These are phyloP conservation scores for Crithidia sp. DNA, from an alignment of 208 protist species.

Conservation along the genomic window DNA sequence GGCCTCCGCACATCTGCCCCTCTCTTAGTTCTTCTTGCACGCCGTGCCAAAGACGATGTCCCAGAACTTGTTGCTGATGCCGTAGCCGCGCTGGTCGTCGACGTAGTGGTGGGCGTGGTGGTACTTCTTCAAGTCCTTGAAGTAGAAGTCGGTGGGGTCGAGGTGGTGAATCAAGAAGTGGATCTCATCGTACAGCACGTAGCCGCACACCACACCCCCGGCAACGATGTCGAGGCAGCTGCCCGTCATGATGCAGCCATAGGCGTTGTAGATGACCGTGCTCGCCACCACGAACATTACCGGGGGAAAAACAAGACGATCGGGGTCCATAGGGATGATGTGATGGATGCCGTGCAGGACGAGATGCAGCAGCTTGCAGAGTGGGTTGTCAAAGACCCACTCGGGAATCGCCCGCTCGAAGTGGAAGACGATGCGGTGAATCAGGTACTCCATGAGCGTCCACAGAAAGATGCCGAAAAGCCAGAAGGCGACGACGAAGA, in stretches of 20 bases:
- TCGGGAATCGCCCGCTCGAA: conserved; percentile 40
- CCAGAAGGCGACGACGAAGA: conserved; percentile 33
- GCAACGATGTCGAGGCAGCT: conserved; percentile 50
- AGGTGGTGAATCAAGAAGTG: conserved; percentile 58
- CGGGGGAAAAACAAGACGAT: conserved; percentile 58
- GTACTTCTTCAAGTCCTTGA: conserved; percentile 58
- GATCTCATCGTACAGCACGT: conserved; percentile 53
- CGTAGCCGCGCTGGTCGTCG: conserved; percentile 46
- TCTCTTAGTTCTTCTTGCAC: conserved; percentile 45
- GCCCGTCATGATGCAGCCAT: conserved; percentile 33
- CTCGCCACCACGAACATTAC: conserved; percentile 41
- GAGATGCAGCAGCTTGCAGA: conserved; percentile 49
- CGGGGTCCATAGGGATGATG: conserved; percentile 66
- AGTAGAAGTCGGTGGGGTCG: conserved; percentile 44
- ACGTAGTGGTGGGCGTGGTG: conserved; percentile 68
- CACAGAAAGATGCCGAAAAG: conserved; percentile 43
- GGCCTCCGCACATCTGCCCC: too few species aligned
- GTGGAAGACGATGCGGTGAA: conserved; percentile 59
- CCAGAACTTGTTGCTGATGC: conserved; percentile 58
- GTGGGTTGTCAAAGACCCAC: conserved; percentile 37
- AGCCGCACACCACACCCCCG: conserved; percentile 45
- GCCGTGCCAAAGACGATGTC: conserved; percentile 47
- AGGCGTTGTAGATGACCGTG: conserved; percentile 43
- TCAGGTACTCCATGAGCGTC: conserved; percentile 50
- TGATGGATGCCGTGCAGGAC: conserved; percentile 60